A percentile compares a stretch with the other conserved stretches of the same genome.
Conservation (phyloP, 1,284 basidiomycete species). For the Tylopilus orsonianus region DNA sequence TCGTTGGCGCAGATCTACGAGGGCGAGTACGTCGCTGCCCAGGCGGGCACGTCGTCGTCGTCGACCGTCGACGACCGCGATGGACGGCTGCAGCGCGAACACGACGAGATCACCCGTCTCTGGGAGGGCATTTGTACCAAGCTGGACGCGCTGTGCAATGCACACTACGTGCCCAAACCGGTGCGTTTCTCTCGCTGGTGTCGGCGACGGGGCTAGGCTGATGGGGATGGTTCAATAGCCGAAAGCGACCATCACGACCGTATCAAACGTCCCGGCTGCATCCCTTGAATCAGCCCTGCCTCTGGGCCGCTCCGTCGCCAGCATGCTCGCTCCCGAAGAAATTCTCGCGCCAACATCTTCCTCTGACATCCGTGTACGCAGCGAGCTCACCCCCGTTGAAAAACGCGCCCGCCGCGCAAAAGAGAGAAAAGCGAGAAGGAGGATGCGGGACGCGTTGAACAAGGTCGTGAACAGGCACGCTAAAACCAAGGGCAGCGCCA, state of each 20-base stretch:
- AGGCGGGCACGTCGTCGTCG: slow-evolving; percentile 49
- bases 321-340: slow-evolving; percentile 94
- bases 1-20: slow-evolving; percentile 97
- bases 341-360: slow-evolving; percentile 65
- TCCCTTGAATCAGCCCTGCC: slow-evolving; percentile 91
- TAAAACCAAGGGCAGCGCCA: slow-evolving; percentile 44
- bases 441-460: slow-evolving; percentile 68
- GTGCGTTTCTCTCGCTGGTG: slow-evolving; percentile 43
- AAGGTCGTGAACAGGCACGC: slow-evolving; percentile 66
- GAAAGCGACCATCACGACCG: slow-evolving; percentile 84
- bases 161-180: slow-evolving; percentile 94
- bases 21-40: slow-evolving; percentile 79
- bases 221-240: slow-evolving; percentile 61
- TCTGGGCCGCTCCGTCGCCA: slow-evolving; percentile 70
- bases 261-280: slow-evolving; percentile 85
- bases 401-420: slow-evolving; percentile 76
- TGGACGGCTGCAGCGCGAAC: slow-evolving; percentile 86
- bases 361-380: slow-evolving; percentile 58
- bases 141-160: slow-evolving; percentile 91
- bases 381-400: slow-evolving; percentile 85
- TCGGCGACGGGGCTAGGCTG: not conserved
- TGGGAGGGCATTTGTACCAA: slow-evolving; percentile 90
- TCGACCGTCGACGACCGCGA: slow-evolving; percentile 85
- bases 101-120: slow-evolving; percentile 77
- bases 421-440: slow-evolving; percentile 74